Percentiles rank a stretch among this genome's conserved stretches.
Evolutionary conservation across 306 rosid species (phyloP).

Genomic region (Begonia loranthoides): DNA sequence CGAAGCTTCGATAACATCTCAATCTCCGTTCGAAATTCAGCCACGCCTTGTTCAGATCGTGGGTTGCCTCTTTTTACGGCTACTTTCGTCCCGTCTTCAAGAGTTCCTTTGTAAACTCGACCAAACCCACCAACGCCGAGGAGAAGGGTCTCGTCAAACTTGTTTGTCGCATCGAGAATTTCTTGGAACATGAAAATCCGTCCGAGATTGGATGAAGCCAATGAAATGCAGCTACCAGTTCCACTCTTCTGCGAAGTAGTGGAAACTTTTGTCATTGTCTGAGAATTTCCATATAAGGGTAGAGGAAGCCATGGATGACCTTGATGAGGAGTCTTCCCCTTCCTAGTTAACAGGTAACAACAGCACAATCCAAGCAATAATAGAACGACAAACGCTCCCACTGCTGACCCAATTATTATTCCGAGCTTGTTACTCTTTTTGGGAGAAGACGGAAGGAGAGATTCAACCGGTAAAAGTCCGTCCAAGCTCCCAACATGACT

Average conservation of each 20-base stretch:
- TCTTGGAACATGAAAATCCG: constrained; percentile 75
- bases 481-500: constrained; percentile 55
- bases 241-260: constrained; percentile 78
- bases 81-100: constrained; percentile 73
- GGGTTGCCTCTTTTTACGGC: constrained; percentile 95
- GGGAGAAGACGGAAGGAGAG: constrained; percentile 39
- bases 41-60: constrained; percentile 87
- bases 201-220: constrained; percentile 66
- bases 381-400: constrained; percentile 32
- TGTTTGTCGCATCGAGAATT: constrained; percentile 74
- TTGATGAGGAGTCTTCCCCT: constrained; percentile 41
- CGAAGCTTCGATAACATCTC: constrained; percentile 96
- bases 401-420: constrained; percentile 32
- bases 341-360: constrained; percentile 31
- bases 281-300: constrained; percentile 81
- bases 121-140: constrained; percentile 98
- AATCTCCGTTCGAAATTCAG: constrained; percentile 90
- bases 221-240: constrained; percentile 81
- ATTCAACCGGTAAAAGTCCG: constrained; percentile 39
- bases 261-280: constrained; percentile 74
- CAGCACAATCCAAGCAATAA: constrained; percentile 39
- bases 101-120: constrained; percentile 74
- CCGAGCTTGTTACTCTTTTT: constrained; percentile 27
- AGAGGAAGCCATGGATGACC: constrained; percentile 69
- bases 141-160: constrained; percentile 69